Percentiles rank a stretch among this genome's conserved stretches.
Conservation (phyloP, 257 asterid genomes). For the Solanum dulcamara region DNA sequence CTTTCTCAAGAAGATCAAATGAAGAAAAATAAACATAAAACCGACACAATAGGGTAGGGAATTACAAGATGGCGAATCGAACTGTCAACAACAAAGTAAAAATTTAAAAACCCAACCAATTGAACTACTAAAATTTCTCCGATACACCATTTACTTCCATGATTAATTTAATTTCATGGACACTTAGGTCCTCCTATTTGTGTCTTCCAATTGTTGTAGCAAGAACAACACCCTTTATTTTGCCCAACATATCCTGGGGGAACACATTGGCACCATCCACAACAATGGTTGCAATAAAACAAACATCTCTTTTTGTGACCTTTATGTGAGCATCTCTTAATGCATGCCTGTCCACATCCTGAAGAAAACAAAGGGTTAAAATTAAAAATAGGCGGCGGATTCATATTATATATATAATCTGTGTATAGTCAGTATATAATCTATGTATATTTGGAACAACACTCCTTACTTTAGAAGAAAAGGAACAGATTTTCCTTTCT, state of each 20-base stretch:
- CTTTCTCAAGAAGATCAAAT: neutral
- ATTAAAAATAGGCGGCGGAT: neutral
- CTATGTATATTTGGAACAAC: neutral
- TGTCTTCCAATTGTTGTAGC: neutral
- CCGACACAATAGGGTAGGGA: accelerated
- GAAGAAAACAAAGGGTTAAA: neutral
- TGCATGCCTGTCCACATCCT: neutral
- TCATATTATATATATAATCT: neutral
- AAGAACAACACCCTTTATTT: neutral
- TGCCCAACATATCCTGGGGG: neutral
- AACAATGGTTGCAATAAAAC: neutral
- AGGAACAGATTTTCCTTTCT: neutral
- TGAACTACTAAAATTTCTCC: neutral
- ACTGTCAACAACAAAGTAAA: neutral
- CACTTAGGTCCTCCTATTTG: conserved; percentile 1
- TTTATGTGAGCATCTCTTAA: neutral
- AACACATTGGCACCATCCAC: neutral
- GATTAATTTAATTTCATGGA: neutral
- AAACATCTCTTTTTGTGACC: neutral
- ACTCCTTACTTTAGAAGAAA: neutral
- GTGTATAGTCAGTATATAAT: neutral
- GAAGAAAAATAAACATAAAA: neutral
- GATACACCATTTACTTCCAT: neutral
- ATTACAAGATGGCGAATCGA: neutral
- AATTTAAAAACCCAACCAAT: neutral